Evolutionary conservation across 495 filamentous ascomycete species (phyloP), one percentile per base, ranked within the genome.

Genomic region (Xylaria cubensis): DNA sequence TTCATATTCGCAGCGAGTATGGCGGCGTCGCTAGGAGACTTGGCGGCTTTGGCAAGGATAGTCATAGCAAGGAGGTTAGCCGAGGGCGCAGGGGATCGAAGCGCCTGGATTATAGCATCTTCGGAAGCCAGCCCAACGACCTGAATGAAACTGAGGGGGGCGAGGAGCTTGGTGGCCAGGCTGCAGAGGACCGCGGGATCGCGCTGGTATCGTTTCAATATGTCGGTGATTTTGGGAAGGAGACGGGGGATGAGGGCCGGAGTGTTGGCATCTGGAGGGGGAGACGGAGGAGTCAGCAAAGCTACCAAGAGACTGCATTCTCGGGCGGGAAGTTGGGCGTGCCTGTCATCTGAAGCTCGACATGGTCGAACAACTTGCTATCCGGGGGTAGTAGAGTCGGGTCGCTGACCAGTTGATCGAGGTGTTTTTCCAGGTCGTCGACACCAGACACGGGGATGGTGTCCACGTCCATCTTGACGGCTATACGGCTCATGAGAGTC

Each of bases 31-130:
- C 83, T 85, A 3, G 88, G 84, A 29, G 80, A 79, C 13, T 81
- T 73, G 29, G 88, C 84, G 12, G 93, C 94, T 76, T 97, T 97
- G 72, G 87, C 85, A 59, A 97, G 80, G 66, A 97, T 79, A 3
- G 87, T 84, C 36, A 97, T 85, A 67, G 88, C 91, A 24, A 95
- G 86, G 13, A 91, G 75, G 75, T 95, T 94, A 75, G 92, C 88
- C 0, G 91, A 87, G 19, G 86, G 83, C 3, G 89, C 87, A 0
- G 90, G 87, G 4, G 90, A 88, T 51, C 83, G 81, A 59, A 94
- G 86, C 1, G 86, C 86, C 58, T 84, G 81, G 50, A 87, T 80
- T 8, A 92, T 75, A 44, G 86, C 82, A 5, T 86, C 86, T 64
- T 86, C 81, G 17, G 88, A 82, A 10, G 88, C 85, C 19, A 90